These are phyloP conservation scores for Boletus edulis DNA, from an alignment of 768 basidiomycete species.

Conservation along the genomic window DNA sequence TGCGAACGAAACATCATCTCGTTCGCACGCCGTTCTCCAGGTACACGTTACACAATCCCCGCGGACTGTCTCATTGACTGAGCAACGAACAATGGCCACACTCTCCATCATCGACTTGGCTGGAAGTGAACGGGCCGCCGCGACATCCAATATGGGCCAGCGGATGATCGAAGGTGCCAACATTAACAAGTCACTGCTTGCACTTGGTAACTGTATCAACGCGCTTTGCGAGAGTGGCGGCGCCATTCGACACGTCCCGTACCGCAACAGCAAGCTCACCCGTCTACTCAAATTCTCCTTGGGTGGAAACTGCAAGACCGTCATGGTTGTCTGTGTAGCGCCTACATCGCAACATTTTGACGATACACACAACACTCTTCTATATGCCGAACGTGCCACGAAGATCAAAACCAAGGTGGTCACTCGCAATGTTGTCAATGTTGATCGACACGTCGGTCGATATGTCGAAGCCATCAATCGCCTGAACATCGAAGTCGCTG, in stretches of 20 bases:
- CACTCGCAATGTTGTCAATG: constrained; percentile 91
- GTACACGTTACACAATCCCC: constrained; percentile 90
- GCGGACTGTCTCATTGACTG: constrained; percentile 79
- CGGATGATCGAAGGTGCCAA: constrained; percentile 99
- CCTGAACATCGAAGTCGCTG: constrained; percentile 78
- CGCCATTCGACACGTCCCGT: constrained; percentile 86
- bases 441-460: constrained; percentile 91
- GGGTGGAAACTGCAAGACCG: constrained; percentile 98
- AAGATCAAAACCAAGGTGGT: constrained; percentile 98
- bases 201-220: constrained; percentile 97
- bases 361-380: constrained; percentile 96
- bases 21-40: constrained; percentile 96
- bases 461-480: constrained; percentile 94
- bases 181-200: constrained; percentile 97
- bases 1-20: constrained; percentile 94
- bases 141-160: constrained; percentile 95
- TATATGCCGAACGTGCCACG: constrained; percentile 97
- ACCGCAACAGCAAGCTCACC: constrained; percentile 97
- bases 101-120: constrained; percentile 98
- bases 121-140: constrained; percentile 94
- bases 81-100: constrained; percentile 81
- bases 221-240: constrained; percentile 95
- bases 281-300: constrained; percentile 96
- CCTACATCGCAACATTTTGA: constrained; percentile 96
- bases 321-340: constrained; percentile 98